Conservation (phyloP, 192 early-diverging fungal species). For the Entomortierella chlamydospora region DNA sequence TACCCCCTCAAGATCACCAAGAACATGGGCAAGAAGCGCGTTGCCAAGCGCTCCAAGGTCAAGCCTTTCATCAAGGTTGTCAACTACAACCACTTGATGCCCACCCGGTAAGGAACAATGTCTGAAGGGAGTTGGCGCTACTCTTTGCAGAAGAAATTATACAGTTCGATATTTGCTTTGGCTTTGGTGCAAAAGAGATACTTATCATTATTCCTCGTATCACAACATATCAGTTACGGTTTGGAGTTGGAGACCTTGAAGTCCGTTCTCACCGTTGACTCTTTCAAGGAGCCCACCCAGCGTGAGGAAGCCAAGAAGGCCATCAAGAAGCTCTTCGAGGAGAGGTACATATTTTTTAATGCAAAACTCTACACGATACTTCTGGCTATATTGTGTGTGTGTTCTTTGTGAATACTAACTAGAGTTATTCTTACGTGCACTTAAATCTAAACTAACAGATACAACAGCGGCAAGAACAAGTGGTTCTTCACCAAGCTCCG, state of each 20-base stretch:
- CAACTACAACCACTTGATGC: conserved; percentile 99
- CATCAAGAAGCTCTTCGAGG: conserved; percentile 97
- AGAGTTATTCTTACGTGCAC: background rate
- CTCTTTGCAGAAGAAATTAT: no score
- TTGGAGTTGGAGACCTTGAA: conserved; percentile 96
- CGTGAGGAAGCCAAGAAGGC: conserved; percentile 91
- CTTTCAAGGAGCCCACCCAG: conserved; percentile 96
- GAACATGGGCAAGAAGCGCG: conserved; percentile 94
- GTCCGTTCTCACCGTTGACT: conserved; percentile 84
- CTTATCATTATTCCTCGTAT: no score
- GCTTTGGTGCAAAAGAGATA: no score
- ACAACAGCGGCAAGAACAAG: conserved; percentile 99
- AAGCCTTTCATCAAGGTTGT: conserved; percentile 99
- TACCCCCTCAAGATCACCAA: conserved; percentile 98
- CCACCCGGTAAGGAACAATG: conserved; percentile 80
- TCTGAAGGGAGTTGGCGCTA: background rate
- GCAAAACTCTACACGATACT: no score
- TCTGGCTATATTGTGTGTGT: background rate
- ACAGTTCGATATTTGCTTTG: conserved; percentile 4
- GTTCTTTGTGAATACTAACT: background rate
- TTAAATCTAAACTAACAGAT: conserved; percentile 57
- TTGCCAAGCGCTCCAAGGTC: conserved; percentile 96
- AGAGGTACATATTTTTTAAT: conserved; percentile 66
- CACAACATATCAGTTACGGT: conserved; percentile 81
- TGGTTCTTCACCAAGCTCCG: conserved; percentile 99